phyloP scores from a whole-genome alignment of 2,329 filamentous ascomycete genomes.

The Cercospora sesami region DNA sequence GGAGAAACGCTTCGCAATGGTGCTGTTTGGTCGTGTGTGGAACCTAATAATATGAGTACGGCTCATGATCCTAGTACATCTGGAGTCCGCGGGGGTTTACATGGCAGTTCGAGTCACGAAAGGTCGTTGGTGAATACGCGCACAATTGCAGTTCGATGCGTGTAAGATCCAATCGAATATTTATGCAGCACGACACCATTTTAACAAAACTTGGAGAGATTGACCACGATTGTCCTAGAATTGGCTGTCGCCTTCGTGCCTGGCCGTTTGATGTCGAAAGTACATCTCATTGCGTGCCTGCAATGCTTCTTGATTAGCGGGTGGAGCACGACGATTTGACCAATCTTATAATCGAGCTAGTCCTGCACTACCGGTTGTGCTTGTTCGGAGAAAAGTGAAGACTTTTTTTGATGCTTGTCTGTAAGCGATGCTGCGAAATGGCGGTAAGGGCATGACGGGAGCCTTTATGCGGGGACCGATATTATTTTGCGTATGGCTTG shows the following conservation, averaged over 20 bases:
- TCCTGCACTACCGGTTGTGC: background rate
- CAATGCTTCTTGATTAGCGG: background rate
- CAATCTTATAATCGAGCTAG: background rate
- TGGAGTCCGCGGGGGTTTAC: too few species aligned
- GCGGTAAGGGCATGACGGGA: background rate
- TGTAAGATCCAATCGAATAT: too few species aligned
- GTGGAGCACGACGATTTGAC: background rate
- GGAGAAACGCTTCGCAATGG: background rate
- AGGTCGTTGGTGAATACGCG: too few species aligned
- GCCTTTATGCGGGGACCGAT: background rate
- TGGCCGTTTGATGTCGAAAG: background rate
- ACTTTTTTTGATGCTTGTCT: background rate
- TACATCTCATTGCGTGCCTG: background rate
- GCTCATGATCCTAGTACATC: too few species aligned
- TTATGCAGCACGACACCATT: background rate
- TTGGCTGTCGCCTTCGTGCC: background rate
- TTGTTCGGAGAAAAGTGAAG: background rate
- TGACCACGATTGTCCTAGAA: background rate
- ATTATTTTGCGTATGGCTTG: background rate
- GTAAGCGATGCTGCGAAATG: background rate
- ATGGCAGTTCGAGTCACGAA: too few species aligned
- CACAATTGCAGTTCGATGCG: too few species aligned
- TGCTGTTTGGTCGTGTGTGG: background rate
- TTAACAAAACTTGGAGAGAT: background rate
- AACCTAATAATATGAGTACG: background rate